Evolutionary conservation across 768 basidiomycete genomes (phyloP).

Genomic region (Boletus edulis): DNA sequence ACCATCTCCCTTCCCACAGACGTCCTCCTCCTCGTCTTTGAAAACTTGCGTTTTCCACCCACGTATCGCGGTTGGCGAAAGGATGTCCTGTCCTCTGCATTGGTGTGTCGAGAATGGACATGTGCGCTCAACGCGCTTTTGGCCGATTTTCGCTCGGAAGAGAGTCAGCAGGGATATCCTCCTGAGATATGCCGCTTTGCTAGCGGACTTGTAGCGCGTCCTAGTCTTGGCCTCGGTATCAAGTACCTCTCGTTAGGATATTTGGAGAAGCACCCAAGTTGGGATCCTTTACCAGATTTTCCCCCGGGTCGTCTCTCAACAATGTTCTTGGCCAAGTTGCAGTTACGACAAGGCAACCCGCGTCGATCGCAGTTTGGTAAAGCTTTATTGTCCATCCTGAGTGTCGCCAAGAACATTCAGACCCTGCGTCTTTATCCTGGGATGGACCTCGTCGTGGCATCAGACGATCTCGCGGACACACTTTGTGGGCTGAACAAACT

Average conservation of each 20-base stretch:
- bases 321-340: not conserved
- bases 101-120: constrained; percentile 10
- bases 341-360: too few relatives aligned
- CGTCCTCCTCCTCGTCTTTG: constrained; percentile 6
- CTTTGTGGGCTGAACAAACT: not conserved
- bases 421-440: not conserved
- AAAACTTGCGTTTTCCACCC: not conserved
- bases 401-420: not conserved
- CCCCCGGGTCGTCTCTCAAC: not conserved
- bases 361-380: not conserved
- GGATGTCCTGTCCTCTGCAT: constrained; percentile 5
- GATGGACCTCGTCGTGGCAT: not conserved
- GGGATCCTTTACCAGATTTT: not conserved
- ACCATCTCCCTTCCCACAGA: constrained; percentile 5
- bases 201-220: not conserved
- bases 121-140: constrained; percentile 10
- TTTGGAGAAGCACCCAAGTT: constrained; percentile 4
- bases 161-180: not conserved
- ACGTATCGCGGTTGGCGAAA: not conserved
- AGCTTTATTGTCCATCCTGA: constrained; percentile 3
- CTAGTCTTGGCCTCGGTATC: constrained; percentile 5
- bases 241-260: constrained; percentile 7
- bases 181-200: constrained; percentile 7
- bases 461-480: not conserved
- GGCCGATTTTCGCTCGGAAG: constrained; percentile 6